phyloP scores from a whole-genome alignment of 768 basidiomycete genomes.

The Punctularia strigosozonata region DNA sequence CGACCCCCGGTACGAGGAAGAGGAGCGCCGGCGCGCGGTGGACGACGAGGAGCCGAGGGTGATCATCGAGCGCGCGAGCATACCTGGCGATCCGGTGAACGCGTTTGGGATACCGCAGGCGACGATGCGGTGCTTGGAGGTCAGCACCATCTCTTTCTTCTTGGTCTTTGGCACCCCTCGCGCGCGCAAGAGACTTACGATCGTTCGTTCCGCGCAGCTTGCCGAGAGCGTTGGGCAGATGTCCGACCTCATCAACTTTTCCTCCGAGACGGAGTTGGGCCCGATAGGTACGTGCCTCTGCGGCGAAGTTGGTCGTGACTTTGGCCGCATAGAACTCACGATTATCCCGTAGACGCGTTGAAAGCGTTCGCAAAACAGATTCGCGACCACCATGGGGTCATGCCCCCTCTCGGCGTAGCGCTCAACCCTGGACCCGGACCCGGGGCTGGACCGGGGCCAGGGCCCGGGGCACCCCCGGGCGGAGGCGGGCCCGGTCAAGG shows the following conservation, averaged over 20 bases:
- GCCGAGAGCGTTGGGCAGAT: conserved; percentile 77
- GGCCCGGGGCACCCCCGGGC: too few relatives aligned
- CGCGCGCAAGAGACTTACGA: too few relatives aligned
- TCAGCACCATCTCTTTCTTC: conserved; percentile 26
- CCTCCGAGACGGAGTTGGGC: conserved; percentile 40
- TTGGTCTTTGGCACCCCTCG: conserved; percentile 1
- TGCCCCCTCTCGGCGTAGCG: conserved; percentile 14
- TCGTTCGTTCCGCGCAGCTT: conserved; percentile 29
- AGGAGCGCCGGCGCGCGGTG: too few relatives aligned
- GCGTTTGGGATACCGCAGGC: conserved; percentile 84
- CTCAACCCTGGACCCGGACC: too few relatives aligned
- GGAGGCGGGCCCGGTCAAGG: too few relatives aligned
- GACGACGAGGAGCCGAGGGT: conserved; percentile 53
- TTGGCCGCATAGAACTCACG: conserved; percentile 2
- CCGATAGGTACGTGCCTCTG: conserved; percentile 46
- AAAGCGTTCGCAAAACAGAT: conserved; percentile 26
- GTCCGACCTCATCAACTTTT: conserved; percentile 64
- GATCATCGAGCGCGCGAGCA: conserved; percentile 45
- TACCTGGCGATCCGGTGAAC: conserved; percentile 78
- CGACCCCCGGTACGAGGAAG: background rate
- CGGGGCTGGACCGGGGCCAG: too few relatives aligned
- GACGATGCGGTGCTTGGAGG: conserved; percentile 83
- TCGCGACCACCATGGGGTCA: conserved; percentile 20
- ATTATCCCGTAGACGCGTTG: conserved; percentile 26
- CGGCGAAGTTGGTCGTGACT: conserved; percentile 6